These are phyloP conservation scores for Odonthalia washingtoniensis DNA, from an alignment of 31 red algal genomes.

Conservation along the genomic window DNA sequence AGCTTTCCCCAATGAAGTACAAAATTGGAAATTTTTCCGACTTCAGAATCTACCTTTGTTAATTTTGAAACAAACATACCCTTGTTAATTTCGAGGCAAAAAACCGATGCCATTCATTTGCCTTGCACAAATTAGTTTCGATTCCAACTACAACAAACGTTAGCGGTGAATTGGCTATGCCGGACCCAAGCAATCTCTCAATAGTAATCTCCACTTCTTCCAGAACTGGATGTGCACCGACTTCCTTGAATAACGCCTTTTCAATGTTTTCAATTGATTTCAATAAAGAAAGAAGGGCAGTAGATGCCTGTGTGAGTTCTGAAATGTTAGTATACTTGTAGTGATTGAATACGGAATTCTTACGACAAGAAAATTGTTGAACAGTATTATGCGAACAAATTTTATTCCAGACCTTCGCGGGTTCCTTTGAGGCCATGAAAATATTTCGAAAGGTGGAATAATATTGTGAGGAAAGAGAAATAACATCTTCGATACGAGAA, in stretches of 20 bases:
- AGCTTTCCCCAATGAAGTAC: conserved; percentile 61
- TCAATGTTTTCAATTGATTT: conserved; percentile 43
- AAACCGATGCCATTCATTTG: conserved; percentile 80
- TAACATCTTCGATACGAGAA: no score
- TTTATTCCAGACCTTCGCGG: no score
- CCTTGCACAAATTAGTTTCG: conserved; percentile 75
- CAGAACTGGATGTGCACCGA: conserved; percentile 79
- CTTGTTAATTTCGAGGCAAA: conserved; percentile 54
- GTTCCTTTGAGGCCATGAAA: no score
- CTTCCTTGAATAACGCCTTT: conserved; percentile 46
- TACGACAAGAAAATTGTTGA: no score
- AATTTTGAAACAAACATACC: conserved; percentile 8
- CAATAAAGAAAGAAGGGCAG: conserved; percentile 34
- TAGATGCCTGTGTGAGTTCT: conserved; percentile 52
- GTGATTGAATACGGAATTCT: no score
- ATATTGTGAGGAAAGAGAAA: no score
- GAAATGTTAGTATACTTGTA: no score
- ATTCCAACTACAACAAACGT: conserved; percentile 65
- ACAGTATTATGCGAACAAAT: no score
- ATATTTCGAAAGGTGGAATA: no score
- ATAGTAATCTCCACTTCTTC: conserved; percentile 61
- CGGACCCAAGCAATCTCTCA: conserved; percentile 41
- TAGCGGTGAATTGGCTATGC: conserved; percentile 43
- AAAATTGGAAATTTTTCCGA: conserved; percentile 51
- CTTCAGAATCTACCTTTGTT: conserved; percentile 58